Evolutionary conservation across 169 alveolate genomes (phyloP).

Genomic region (Plasmodium fragile): DNA sequence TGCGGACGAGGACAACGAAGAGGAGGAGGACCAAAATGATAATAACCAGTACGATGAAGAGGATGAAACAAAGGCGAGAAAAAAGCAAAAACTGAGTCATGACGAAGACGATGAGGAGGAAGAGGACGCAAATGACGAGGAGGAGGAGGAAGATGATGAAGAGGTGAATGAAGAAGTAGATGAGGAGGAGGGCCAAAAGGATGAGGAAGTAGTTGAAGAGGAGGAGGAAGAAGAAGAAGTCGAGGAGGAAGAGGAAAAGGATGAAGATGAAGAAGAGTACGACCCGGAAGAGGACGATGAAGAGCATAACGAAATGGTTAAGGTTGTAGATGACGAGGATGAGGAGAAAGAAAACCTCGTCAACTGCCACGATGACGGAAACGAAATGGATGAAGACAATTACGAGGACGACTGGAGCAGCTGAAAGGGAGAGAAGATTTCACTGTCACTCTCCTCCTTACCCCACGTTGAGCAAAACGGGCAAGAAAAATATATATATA

Average conservation of each 20-base stretch:
- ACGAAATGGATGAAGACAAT: background rate
- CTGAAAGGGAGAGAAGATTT: background rate
- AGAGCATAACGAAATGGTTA: background rate
- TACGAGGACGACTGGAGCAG: background rate
- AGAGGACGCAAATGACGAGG: background rate
- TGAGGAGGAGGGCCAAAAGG: conserved; percentile 8
- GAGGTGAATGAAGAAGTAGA: conserved; percentile 13
- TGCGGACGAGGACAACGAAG: background rate
- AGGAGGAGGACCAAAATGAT: background rate
- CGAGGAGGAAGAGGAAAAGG: background rate
- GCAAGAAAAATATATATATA: too few species aligned
- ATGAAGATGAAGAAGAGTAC: background rate
- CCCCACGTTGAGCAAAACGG: background rate
- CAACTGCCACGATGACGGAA: background rate
- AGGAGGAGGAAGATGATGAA: conserved; percentile 15
- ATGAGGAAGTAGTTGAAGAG: background rate
- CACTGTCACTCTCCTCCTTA: background rate
- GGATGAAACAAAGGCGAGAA: background rate
- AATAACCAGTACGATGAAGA: background rate
- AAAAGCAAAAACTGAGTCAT: background rate
- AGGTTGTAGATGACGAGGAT: background rate
- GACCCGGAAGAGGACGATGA: background rate
- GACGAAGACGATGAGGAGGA: conserved; percentile 2
- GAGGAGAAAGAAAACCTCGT: background rate
- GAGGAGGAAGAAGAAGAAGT: background rate